Conservation (phyloP, 75 land plant genomes). For the Cunninghamia lanceolata region DNA sequence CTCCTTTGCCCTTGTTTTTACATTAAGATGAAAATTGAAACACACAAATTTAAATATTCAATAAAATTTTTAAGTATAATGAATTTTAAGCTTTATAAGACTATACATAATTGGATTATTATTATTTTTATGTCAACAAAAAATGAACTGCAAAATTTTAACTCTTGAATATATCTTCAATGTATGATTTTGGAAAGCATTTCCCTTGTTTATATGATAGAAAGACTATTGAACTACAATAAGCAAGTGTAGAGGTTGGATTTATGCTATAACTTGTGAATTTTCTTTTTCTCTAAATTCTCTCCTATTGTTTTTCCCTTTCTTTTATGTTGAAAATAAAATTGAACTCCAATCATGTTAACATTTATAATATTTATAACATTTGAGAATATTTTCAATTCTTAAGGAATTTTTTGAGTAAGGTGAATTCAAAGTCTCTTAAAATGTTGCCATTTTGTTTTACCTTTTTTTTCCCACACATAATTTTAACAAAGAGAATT, state of each 20-base stretch:
- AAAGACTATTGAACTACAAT: too few relatives aligned
- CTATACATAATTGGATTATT: background rate
- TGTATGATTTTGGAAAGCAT: too few relatives aligned
- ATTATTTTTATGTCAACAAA: background rate
- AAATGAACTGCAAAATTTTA: too few relatives aligned
- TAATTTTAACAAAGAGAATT: background rate
- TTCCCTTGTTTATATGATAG: too few relatives aligned
- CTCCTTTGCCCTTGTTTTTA: background rate
- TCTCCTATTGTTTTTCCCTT: background rate
- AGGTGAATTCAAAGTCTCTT: too few relatives aligned
- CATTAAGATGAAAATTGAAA: background rate
- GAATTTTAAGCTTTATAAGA: background rate
- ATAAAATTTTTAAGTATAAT: background rate
- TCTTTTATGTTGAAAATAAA: background rate
- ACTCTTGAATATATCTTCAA: too few relatives aligned
- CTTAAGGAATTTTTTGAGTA: background rate
- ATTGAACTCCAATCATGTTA: background rate
- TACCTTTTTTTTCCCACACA: background rate
- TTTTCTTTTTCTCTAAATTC: background rate
- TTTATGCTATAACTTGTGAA: background rate
- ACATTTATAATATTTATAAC: background rate
- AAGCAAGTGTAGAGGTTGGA: too few relatives aligned
- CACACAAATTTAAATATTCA: background rate
- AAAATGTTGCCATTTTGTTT: background rate
- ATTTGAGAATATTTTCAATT: background rate